Percentiles rank a stretch among this genome's conserved stretches.
These are phyloP conservation scores for Clathrospora elynae DNA, from an alignment of 2,329 filamentous ascomycete species.

Conservation along the genomic window DNA sequence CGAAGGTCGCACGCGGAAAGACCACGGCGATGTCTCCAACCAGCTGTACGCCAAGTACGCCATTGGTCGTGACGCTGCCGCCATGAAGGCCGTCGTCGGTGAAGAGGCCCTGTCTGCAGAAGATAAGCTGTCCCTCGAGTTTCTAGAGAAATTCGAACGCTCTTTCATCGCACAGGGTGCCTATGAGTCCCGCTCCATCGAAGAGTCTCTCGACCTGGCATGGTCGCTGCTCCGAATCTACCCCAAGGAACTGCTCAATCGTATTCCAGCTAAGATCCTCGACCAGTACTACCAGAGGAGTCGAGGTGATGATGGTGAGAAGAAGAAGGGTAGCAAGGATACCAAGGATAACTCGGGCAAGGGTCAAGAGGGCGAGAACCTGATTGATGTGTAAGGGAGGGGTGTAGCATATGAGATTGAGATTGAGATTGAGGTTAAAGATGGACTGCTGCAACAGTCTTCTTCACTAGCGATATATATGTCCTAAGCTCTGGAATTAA, in stretches of 20 bases:
- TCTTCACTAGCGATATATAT: conserved; percentile 21
- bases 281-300: conserved; percentile 58
- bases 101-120: conserved; percentile 95
- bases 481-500: conserved; percentile 22
- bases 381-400: conserved; percentile 46
- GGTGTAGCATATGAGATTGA: conserved; percentile 8
- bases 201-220: conserved; percentile 91
- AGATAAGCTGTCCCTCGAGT: conserved; percentile 97
- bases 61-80: conserved; percentile 95
- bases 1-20: conserved; percentile 93
- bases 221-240: conserved; percentile 97
- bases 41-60: conserved; percentile 99
- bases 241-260: conserved; percentile 97
- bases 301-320: conserved; percentile 45
- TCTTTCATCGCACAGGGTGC: conserved; percentile 90
- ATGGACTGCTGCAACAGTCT: conserved; percentile 10
- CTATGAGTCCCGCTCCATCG: conserved; percentile 90
- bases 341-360: conserved; percentile 52
- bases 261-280: conserved; percentile 62
- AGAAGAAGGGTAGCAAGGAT: conserved; percentile 48
- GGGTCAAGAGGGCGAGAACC: conserved; percentile 43
- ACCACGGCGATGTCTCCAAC: conserved; percentile 98
- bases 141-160: conserved; percentile 97
- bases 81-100: conserved; percentile 99
- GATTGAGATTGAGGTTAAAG: conserved; percentile 4